Evolutionary conservation across 108 stramenopile species (phyloP).

Genomic region (Cyclotella kingstonii): DNA sequence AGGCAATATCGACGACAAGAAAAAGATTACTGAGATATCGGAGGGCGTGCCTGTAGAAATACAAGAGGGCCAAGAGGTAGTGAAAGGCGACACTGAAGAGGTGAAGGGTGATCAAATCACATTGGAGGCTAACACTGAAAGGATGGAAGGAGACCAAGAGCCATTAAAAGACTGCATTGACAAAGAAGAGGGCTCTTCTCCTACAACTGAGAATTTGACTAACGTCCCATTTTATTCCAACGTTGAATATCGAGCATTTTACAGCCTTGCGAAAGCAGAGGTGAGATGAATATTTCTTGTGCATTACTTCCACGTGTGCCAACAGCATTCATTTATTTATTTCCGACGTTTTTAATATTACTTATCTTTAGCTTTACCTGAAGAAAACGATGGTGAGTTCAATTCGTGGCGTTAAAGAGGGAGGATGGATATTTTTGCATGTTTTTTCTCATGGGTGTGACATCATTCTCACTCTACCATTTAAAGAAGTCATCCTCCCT

Average conservation of each 20-base stretch:
- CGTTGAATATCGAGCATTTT: constrained; percentile 21
- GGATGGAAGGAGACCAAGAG: not conserved
- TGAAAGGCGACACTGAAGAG: too few relatives aligned
- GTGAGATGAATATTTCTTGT: not conserved
- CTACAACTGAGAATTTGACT: not conserved
- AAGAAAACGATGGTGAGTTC: constrained; percentile 3
- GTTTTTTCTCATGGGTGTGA: not conserved
- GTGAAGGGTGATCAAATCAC: too few relatives aligned
- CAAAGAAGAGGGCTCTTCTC: not conserved
- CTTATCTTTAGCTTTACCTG: not conserved
- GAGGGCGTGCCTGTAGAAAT: too few relatives aligned
- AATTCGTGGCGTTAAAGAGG: not conserved
- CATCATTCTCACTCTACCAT: not conserved
- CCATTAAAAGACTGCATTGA: not conserved
- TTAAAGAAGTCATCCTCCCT: too few relatives aligned
- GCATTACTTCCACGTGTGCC: not conserved
- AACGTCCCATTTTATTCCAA: constrained; percentile 26
- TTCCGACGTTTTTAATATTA: not conserved
- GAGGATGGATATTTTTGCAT: not conserved
- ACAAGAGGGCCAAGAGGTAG: too few relatives aligned
- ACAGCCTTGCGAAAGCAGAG: constrained; percentile 10
- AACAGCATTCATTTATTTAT: not conserved
- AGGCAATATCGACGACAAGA: too few relatives aligned
- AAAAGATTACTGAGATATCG: too few relatives aligned
- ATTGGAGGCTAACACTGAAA: too few relatives aligned